These are phyloP conservation scores for Nitzschia sp. DNA, from an alignment of 108 stramenopile species.

Conservation along the genomic window DNA sequence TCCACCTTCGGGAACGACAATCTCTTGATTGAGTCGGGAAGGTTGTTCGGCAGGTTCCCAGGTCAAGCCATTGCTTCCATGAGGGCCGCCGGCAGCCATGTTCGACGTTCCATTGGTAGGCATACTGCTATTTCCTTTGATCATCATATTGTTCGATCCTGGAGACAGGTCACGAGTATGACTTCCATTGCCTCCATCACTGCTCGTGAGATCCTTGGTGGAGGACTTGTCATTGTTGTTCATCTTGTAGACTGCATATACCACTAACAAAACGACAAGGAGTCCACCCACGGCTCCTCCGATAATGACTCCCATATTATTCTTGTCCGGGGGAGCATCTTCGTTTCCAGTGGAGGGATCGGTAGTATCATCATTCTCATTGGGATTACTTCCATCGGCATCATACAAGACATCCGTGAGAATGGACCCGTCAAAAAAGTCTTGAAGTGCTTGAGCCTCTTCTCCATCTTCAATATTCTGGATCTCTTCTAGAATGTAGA, in stretches of 20 bases:
- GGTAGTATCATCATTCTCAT: neutral
- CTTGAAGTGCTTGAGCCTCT: neutral
- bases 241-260: neutral
- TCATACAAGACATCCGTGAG: neutral
- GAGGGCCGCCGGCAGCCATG: too few species aligned
- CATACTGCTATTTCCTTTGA: neutral
- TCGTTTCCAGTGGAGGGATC: neutral
- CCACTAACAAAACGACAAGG: neutral
- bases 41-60: conserved; percentile 22
- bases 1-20: conserved; percentile 1
- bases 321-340: neutral
- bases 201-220: neutral
- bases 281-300: neutral
- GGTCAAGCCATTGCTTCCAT: neutral
- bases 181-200: neutral
- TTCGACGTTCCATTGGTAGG: neutral
- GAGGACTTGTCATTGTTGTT: neutral
- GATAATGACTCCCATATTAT: neutral
- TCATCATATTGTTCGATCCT: neutral
- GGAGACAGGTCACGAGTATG: neutral
- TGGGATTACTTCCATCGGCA: neutral
- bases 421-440: conserved; percentile 10
- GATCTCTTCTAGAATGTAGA: neutral
- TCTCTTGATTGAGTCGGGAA: conserved; percentile 18
- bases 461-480: neutral